Conservation (phyloP, 2,329 filamentous ascomycete species). For the Hypocrella siamensis region DNA sequence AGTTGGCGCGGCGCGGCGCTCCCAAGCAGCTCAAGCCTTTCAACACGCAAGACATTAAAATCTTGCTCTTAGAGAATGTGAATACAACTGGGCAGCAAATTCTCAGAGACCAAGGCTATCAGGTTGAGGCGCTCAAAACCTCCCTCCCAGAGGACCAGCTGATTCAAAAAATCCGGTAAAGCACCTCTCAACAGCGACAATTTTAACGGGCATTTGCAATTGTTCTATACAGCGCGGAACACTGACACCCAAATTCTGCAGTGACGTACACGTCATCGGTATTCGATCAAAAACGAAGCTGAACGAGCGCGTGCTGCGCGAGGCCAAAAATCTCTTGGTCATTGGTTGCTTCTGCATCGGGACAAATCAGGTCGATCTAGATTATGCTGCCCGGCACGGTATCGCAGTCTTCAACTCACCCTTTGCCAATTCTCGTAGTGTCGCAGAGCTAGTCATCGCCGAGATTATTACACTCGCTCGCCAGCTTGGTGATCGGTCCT, state of each 20-base stretch:
- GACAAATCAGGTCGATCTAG: slow-evolving; percentile 85
- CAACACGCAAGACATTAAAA: slow-evolving; percentile 90
- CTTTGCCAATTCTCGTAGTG: slow-evolving; percentile 93
- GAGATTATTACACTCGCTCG: slow-evolving; percentile 87
- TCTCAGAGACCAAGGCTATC: slow-evolving; percentile 74
- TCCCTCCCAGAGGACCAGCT: slow-evolving; percentile 85
- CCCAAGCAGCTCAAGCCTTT: slow-evolving; percentile 85
- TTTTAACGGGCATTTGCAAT: too few species aligned
- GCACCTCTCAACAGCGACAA: background rate
- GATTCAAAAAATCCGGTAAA: slow-evolving; percentile 84
- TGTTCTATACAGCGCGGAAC: too few species aligned
- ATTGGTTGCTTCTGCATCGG: slow-evolving; percentile 98
- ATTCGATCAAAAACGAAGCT: slow-evolving; percentile 97
- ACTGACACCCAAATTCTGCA: slow-evolving; percentile 18
- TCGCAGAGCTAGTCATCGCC: slow-evolving; percentile 87
- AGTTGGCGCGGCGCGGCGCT: slow-evolving; percentile 19
- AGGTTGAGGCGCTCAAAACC: slow-evolving; percentile 82
- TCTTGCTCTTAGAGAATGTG: slow-evolving; percentile 88
- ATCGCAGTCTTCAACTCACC: slow-evolving; percentile 99
- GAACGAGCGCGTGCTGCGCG: slow-evolving; percentile 64
- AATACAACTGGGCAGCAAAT: slow-evolving; percentile 82
- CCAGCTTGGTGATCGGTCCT: slow-evolving; percentile 84
- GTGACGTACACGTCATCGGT: slow-evolving; percentile 91
- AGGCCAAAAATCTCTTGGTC: slow-evolving; percentile 89
- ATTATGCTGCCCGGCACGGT: slow-evolving; percentile 66